Conservation (phyloP, 1,284 basidiomycete genomes). For the Trametes sp. region DNA sequence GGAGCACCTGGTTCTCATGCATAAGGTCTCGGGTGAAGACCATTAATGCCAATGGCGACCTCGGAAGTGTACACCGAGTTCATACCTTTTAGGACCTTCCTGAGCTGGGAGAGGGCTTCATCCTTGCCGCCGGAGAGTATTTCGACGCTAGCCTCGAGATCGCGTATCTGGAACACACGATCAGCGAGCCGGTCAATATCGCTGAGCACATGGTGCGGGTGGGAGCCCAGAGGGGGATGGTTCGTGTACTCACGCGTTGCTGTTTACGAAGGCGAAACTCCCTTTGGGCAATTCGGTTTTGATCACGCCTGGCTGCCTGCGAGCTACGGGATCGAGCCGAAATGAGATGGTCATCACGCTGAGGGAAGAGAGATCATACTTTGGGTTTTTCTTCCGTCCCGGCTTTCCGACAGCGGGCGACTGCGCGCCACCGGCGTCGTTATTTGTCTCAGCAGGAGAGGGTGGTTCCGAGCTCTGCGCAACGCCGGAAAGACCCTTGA, state of each 20-base stretch:
- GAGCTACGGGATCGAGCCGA: constrained; percentile 57
- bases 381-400: constrained; percentile 86
- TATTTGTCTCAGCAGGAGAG: constrained; percentile 51
- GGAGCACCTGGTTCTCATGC: constrained; percentile 86
- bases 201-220: background rate
- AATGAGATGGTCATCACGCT: constrained; percentile 46
- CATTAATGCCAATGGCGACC: constrained; percentile 18
- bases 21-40: constrained; percentile 69
- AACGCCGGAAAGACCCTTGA: constrained; percentile 14
- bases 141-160: constrained; percentile 91
- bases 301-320: constrained; percentile 84
- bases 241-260: constrained; percentile 62
- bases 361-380: constrained; percentile 54
- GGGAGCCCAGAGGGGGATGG: constrained; percentile 14
- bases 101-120: constrained; percentile 84
- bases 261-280: constrained; percentile 93
- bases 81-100: constrained; percentile 80
- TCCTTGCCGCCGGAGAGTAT: constrained; percentile 90
- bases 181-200: constrained; percentile 16
- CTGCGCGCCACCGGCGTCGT: constrained; percentile 29
- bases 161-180: constrained; percentile 72
- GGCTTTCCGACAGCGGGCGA: constrained; percentile 63
- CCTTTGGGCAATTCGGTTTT: constrained; percentile 92
- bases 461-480: constrained; percentile 70
- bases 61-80: constrained; percentile 17